These are phyloP conservation scores for Conticribra weissflogii DNA, from an alignment of 108 stramenopile species.

Conservation along the genomic window DNA sequence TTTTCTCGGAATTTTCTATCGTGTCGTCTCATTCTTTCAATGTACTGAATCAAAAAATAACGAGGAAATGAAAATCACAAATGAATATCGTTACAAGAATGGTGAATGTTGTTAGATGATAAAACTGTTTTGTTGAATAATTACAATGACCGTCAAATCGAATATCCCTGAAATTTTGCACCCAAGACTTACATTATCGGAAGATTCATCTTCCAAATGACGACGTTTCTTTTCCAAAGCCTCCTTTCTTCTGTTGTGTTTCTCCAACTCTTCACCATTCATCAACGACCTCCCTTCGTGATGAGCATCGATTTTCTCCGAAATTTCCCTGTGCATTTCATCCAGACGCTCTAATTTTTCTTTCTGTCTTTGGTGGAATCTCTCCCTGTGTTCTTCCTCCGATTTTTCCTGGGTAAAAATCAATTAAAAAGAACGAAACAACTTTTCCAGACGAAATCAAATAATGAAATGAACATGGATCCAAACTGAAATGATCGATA, in stretches of 20 bases:
- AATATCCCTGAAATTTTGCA: background rate
- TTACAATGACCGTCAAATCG: background rate
- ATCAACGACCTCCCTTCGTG: slow-evolving; percentile 11
- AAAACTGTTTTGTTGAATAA: too few species aligned
- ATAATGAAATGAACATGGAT: too few species aligned
- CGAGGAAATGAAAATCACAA: too few species aligned
- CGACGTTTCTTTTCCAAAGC: slow-evolving; percentile 8
- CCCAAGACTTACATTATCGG: slow-evolving; percentile 14
- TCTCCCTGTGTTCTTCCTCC: slow-evolving; percentile 11
- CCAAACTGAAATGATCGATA: too few species aligned
- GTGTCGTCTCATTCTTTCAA: slow-evolving; percentile 5
- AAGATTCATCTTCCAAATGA: background rate
- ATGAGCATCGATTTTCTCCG: slow-evolving; percentile 5
- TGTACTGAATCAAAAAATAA: slow-evolving; percentile 1
- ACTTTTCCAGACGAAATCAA: too few species aligned
- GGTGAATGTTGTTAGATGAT: too few species aligned
- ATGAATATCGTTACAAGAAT: too few species aligned
- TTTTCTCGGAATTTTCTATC: background rate
- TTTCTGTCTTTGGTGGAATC: background rate
- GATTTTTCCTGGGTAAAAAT: background rate
- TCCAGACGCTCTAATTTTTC: slow-evolving; percentile 9
- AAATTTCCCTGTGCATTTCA: slow-evolving; percentile 1
- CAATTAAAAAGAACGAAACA: too few species aligned
- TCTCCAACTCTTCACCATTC: slow-evolving; percentile 5
- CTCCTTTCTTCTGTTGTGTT: slow-evolving; percentile 7